Evolutionary conservation across 495 filamentous ascomycete species (phyloP), one percentile per base, ranked within the genome.

Genomic region (Haplographium delicatum): DNA sequence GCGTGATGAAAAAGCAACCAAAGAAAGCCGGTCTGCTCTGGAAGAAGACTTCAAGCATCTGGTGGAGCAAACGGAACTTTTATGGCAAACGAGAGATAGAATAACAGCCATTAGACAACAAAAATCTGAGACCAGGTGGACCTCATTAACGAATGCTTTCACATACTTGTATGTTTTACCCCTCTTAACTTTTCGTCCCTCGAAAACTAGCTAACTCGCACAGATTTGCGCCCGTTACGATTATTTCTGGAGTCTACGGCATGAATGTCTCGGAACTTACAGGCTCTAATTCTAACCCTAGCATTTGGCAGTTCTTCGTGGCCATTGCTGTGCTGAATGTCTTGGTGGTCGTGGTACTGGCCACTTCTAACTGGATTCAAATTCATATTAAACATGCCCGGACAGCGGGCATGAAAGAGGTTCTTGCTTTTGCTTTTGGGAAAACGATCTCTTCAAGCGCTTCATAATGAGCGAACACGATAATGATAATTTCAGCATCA

Each of bases 241-340:
- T 63, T 20, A 53, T 63, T 13, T 44, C 51, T 6, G 58, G 58
- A 25, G 30, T 61, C 27, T 63, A 61, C 27, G 61, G 61, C 16
- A 63, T 63, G 61, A 63, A 63, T 31, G 61, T 63, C 11, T 50
- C 54, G 1, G 38, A 63, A 35, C 59, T 63, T 11, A 53, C 53
- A 5, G 55, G 58, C 11, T 27, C 13, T 16, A 27, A 34, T 15
- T 41, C 49, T 0, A 61, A 56, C 27, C 61, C 58, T 3, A 42
- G 45, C 39, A 61, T 63, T 22, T 63, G 61, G 61, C 61, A 63
- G 28, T 59, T 61, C 23, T 59, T 63, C 43, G 61, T 59, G 18
- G 58, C 61, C 2, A 43, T 57, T 10, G 44, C 39, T 2, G 42
- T 35, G 3, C 28, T 63, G 5, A 61, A 61, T 45, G 39, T 59